phyloP scores from a whole-genome alignment of 768 basidiomycete species.

The Suillus spraguei region DNA sequence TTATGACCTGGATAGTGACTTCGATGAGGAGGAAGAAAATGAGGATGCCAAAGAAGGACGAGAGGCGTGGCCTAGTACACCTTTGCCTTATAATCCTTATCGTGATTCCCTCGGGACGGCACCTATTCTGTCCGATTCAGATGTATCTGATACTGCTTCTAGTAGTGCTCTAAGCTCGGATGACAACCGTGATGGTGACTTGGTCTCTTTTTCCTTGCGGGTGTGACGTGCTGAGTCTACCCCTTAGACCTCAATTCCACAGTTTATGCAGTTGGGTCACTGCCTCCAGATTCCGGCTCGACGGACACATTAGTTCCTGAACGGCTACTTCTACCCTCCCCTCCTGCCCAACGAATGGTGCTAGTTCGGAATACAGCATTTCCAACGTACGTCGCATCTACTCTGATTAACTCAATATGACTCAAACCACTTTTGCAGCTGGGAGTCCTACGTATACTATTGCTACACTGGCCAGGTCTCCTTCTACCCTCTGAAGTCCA shows the following conservation, averaged over 20 bases:
- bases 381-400: constrained; percentile 23
- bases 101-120: background rate
- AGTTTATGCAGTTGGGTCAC: background rate
- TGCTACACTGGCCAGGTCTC: constrained; percentile 32
- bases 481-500: constrained; percentile 29
- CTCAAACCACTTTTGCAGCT: constrained; percentile 15
- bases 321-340: constrained; percentile 23
- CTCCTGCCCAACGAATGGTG: constrained; percentile 24
- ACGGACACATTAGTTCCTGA: background rate
- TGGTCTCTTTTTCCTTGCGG: background rate
- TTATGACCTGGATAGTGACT: constrained; percentile 33
- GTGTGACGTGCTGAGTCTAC: background rate
- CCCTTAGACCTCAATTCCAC: background rate
- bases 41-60: background rate
- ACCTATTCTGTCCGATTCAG: background rate
- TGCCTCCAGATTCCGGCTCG: background rate
- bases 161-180: background rate
- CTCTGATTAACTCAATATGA: background rate
- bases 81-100: background rate
- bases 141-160: background rate
- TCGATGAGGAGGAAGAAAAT: constrained; percentile 28
- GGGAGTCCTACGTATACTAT: constrained; percentile 32
- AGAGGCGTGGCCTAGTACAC: background rate
- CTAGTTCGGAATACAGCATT: constrained; percentile 32
- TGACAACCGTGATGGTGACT: background rate